Conservation (phyloP, 108 stramenopile species). For the Aurantiochytrium sp. region DNA sequence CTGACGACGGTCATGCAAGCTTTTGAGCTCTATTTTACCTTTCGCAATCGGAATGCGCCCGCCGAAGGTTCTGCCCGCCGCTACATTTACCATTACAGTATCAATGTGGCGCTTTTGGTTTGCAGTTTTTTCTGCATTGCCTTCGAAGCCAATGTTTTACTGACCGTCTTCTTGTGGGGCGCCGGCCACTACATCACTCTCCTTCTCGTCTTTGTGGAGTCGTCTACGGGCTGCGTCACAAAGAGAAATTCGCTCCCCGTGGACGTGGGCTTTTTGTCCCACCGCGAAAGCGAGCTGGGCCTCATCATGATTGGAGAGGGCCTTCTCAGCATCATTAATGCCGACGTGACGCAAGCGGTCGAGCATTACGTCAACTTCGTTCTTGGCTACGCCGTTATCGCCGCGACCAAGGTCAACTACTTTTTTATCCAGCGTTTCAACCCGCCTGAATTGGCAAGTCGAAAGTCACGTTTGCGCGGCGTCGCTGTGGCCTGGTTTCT, state of each 20-base stretch:
- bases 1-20: neutral
- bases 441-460: neutral
- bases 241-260: neutral
- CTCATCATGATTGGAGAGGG: constrained; percentile 15
- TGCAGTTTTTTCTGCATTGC: neutral
- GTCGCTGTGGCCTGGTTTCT: neutral
- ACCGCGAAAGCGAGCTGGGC: neutral
- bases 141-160: neutral
- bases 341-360: neutral
- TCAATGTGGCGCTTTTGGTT: neutral
- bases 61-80: neutral
- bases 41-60: neutral
- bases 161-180: neutral
- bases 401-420: neutral
- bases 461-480: neutral
- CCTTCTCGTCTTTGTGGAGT: neutral
- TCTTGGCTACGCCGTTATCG: neutral
- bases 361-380: neutral
- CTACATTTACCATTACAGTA: neutral
- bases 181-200: neutral
- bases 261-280: neutral
- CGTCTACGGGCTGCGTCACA: neutral
- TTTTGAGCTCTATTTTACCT: neutral
- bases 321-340: neutral
- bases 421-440: neutral